Evolutionary conservation across 352 stramenopile genomes (phyloP), one percentile per base, ranked within the genome.

Genomic region (Pythium dissotocum): DNA sequence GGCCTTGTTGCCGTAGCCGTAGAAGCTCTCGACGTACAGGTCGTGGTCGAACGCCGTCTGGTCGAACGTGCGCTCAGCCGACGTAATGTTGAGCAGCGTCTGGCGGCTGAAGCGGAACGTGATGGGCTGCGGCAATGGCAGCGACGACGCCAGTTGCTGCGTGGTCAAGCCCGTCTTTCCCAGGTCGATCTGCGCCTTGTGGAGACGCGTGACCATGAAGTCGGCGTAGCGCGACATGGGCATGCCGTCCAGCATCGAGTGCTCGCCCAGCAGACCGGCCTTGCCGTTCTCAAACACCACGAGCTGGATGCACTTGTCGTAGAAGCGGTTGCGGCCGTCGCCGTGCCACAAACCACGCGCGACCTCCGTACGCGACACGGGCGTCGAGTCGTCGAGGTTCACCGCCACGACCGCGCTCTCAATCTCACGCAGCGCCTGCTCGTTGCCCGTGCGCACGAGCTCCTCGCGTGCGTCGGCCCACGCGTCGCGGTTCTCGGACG

Each of bases 271-370:
- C 36, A 98, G 75, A 36, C 96, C 97, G 59, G 91, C 94, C 77
- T 98, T 98, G 56, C 94, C 96, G 78, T 99, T 99, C 48, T 90
- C 82, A 63, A 97, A 98, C 48, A 98, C 91, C 30, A 98, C 82
- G n/a, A 99, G 63, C 78, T 99, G 94, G 65, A 99, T 88, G 55
- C 90, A 97, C 80, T 99, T 99, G 78, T 99, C 97, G 70, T 97
- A 99, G 77, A 96, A 99, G 52, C 96, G 93, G 84, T 99, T 99
- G 69, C 85, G 78, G 53, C 94, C 94, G 63, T 90, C 88, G 71
- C 89, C 87, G 61, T 94, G 86, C 80, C 88, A 95, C 13, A 95
- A 68, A 16, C 69, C 85, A 24, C 75, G 74, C 4, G 83, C 80
- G n/a, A 90, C 76, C 48, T 93, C 82, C 0, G 79, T 85, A 54